A percentile compares a stretch with the other conserved stretches of the same genome.
These are phyloP conservation scores for Saksenaea oblongispora DNA, from an alignment of 371 early-diverging fungal species.

Conservation along the genomic window DNA sequence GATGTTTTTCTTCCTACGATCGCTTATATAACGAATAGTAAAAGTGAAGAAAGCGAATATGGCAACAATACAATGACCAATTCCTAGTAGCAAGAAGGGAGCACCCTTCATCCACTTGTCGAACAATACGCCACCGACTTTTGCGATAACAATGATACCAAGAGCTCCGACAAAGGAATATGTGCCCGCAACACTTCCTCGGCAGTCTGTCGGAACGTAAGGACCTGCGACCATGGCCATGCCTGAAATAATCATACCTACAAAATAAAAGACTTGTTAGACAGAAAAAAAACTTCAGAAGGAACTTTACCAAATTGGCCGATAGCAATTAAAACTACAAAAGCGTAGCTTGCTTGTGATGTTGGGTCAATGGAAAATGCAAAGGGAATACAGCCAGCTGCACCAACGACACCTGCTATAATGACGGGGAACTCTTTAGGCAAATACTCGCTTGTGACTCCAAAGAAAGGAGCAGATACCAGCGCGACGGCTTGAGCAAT, in stretches of 20 bases:
- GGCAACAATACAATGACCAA: conserved; percentile 45
- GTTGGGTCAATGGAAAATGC: conserved; percentile 61
- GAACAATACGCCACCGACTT: conserved; percentile 63
- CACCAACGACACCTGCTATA: conserved; percentile 60
- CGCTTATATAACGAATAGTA: neutral
- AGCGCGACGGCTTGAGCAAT: conserved; percentile 74
- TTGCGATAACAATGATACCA: conserved; percentile 47
- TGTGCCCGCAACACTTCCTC: conserved; percentile 73
- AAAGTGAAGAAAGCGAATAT: conserved; percentile 5
- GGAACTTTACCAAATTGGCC: conserved; percentile 65
- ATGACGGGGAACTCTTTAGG: conserved; percentile 50
- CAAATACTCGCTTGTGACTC: conserved; percentile 45
- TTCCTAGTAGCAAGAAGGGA: conserved; percentile 62
- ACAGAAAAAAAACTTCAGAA: neutral
- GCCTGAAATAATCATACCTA: conserved; percentile 70
- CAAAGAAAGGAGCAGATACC: conserved; percentile 68
- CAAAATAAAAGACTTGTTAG: neutral
- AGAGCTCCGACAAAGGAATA: conserved; percentile 70
- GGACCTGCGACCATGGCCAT: conserved; percentile 65
- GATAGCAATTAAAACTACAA: conserved; percentile 63
- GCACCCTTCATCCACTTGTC: conserved; percentile 63
- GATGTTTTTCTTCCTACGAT: neutral
- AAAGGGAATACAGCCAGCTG: conserved; percentile 61
- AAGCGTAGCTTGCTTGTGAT: conserved; percentile 44
- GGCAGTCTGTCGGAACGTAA: conserved; percentile 50